A percentile compares a stretch with the other conserved stretches of the same genome.
Evolutionary conservation across 805 yeast species (phyloP).

Genomic region (Saturnispora galanensis): DNA sequence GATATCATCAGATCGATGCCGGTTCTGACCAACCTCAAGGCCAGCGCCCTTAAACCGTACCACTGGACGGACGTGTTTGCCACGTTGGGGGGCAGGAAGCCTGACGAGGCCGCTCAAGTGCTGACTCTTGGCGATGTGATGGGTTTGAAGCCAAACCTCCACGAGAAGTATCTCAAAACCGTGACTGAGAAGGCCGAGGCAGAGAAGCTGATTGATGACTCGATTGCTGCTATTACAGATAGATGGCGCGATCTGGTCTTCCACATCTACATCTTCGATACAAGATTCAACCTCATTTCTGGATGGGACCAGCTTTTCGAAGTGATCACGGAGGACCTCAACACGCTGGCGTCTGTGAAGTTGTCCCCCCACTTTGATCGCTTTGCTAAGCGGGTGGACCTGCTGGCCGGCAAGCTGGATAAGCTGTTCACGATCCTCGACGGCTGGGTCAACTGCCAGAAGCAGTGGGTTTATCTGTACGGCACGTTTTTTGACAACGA

Average conservation of each 20-base stretch:
- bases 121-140: constrained; percentile 53
- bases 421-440: constrained; percentile 44
- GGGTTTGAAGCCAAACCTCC: constrained; percentile 38
- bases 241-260: constrained; percentile 49
- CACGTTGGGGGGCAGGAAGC: constrained; percentile 13
- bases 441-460: constrained; percentile 74
- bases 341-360: constrained; percentile 57
- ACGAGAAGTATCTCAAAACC: constrained; percentile 37
- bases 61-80: constrained; percentile 54
- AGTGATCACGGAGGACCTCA: constrained; percentile 49
- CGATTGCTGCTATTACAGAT: constrained; percentile 38
- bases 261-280: constrained; percentile 43
- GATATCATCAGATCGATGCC: constrained; percentile 30
- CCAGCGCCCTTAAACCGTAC: constrained; percentile 47
- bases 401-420: constrained; percentile 49
- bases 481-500: constrained; percentile 60
- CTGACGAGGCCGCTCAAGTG: constrained; percentile 11
- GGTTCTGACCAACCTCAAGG: constrained; percentile 37
- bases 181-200: constrained; percentile 58
- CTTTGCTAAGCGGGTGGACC: constrained; percentile 48
- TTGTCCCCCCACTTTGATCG: constrained; percentile 50
- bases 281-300: constrained; percentile 45
- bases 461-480: constrained; percentile 79
- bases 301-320: constrained; percentile 61
- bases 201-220: constrained; percentile 56